Base-by-base conservation (phyloP, 805 yeast genomes). In the Hanseniaspora lachancei region DNA sequence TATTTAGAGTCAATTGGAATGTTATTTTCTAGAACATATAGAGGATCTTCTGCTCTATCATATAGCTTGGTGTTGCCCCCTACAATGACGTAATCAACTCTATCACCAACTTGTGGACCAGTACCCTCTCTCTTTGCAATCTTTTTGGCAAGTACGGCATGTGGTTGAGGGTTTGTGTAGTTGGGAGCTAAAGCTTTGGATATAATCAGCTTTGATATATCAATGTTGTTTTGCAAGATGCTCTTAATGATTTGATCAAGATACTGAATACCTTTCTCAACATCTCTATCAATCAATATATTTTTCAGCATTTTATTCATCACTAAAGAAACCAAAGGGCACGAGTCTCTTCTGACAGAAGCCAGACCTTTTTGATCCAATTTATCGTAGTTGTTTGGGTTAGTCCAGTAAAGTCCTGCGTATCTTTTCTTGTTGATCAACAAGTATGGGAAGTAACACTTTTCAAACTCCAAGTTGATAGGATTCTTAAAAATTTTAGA, bases 361-460 rank as follows among this genome's bases (percentile, higher is more conserved):
- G 95, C 99, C 59, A 93, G 84, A 68, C 99, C 99, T 66, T 93
- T 93, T 36, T 97, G 91, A 68, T 93, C 99, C 89, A 93, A 84
- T 70, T 93, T 93, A 68, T 95, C 98, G 63, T 79, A 87, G 60
- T 86, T 87, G n/a, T 86, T 80, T 0, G 97, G 84, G 48, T 79
- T 78, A 0, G 98, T 93, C 98, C 98, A 93, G 66, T 82, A 91
- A 46, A 93, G 73, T 0, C 99, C 99, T 1, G 98, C 99, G 66
- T 93, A 93, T 68, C 99, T 78, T 71, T 93, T 93, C 70, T 93
- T 93, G 72, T 91, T 93, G 66, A 93, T 93, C 66, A 93, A 74
- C 60, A 93, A 72, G 65, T 93, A 93, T 2, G 99, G 99, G 69
- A 79, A 93, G 66, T 93, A 93, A 5, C 89, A 97, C 67, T 93